Evolutionary conservation across 441 rosid genomes (phyloP).

Genomic region (Gossypium davidsonii): DNA sequence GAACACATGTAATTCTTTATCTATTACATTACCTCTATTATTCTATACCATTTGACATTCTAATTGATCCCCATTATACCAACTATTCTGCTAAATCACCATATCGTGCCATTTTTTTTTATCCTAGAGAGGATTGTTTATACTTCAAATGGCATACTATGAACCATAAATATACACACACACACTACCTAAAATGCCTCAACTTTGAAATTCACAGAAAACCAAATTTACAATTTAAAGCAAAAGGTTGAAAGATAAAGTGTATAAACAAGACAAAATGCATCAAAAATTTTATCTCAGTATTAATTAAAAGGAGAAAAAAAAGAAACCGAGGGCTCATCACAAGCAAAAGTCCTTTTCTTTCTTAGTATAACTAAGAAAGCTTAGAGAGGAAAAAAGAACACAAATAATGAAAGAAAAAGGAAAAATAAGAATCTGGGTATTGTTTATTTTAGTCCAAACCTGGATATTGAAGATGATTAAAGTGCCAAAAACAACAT

Average conservation of each 20-base stretch:
- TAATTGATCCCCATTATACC: too few species aligned
- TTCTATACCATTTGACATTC: too few species aligned
- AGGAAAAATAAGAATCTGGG: too few species aligned
- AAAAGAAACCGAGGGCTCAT: background rate
- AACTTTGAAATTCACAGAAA: background rate
- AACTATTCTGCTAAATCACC: too few species aligned
- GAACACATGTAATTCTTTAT: constrained; percentile 68
- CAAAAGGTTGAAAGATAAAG: background rate
- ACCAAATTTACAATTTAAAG: background rate
- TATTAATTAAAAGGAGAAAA: background rate
- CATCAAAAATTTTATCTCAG: background rate
- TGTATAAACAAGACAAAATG: background rate
- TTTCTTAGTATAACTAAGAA: background rate
- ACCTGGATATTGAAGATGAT: too few species aligned
- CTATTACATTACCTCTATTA: too few species aligned
- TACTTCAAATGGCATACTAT: background rate
- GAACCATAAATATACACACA: background rate
- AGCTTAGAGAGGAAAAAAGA: too few species aligned
- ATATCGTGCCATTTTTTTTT: too few species aligned
- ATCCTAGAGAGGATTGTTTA: too few species aligned
- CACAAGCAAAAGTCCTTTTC: background rate
- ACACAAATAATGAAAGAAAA: too few species aligned
- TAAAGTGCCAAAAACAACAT: too few species aligned
- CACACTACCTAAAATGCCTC: background rate
- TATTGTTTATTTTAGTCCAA: too few species aligned